Evolutionary conservation across 1,284 basidiomycete species (phyloP).

Genomic region (Cryptococcus sp.): DNA sequence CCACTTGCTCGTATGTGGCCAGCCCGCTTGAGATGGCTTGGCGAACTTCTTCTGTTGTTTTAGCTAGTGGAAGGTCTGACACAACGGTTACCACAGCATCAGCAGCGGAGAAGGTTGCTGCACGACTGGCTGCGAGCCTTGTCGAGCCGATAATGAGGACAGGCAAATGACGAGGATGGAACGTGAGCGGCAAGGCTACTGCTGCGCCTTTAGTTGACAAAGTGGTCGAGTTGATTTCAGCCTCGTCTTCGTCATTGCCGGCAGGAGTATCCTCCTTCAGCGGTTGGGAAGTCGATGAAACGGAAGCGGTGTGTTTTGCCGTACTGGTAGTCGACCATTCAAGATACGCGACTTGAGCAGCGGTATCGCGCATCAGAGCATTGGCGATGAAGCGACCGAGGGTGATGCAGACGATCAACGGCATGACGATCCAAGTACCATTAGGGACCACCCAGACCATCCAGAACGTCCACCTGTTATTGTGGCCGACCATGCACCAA

Average conservation of each 20-base stretch:
- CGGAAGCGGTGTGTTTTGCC: not conserved
- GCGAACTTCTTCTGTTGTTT: conserved; percentile 69
- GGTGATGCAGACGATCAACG: conserved; percentile 34
- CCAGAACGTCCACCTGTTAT: conserved; percentile 60
- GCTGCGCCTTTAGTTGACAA: not conserved
- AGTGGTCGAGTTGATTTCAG: not conserved
- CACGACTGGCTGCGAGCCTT: conserved; percentile 74
- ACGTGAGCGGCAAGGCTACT: conserved; percentile 74
- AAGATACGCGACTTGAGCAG: conserved; percentile 26
- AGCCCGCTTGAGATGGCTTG: conserved; percentile 65
- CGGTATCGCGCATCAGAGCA: conserved; percentile 32
- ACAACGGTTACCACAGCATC: conserved; percentile 72
- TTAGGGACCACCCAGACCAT: conserved; percentile 75
- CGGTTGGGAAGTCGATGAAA: not conserved
- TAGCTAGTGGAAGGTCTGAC: conserved; percentile 45
- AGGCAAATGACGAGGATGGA: conserved; percentile 59
- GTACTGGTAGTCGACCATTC: conserved; percentile 14
- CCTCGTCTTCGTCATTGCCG: not conserved
- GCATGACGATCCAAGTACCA: conserved; percentile 55
- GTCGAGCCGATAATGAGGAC: conserved; percentile 76
- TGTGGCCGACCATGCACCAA: conserved; percentile 74
- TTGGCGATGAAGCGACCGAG: conserved; percentile 36
- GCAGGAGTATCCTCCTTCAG: not conserved
- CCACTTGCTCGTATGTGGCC: conserved; percentile 57
- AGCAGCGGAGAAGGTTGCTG: conserved; percentile 79